Evolutionary conservation across 73 alveolate species (phyloP), one percentile per base, ranked within the genome.

Genomic region (Urostyla sp.): DNA sequence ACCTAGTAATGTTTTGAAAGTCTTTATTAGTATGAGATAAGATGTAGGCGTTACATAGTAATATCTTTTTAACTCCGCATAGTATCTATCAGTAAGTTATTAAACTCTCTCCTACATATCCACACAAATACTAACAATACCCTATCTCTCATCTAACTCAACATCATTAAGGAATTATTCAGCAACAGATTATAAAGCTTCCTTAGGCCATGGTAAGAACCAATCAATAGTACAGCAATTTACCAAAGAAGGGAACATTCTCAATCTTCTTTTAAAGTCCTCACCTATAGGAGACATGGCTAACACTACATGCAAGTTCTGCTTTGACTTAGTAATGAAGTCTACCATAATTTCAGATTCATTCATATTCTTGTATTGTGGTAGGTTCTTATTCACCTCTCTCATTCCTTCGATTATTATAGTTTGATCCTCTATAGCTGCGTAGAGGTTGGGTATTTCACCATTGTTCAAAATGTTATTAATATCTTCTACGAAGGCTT

Each of bases 251-350:
- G 99, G 99, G 98, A 97, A 95, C 99, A 95, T 97, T 51, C 99
- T 95, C 13, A 83, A 89, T 55, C 99, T 85, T 75, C 97, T 94
- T 54, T 95, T 95, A 82, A 97, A 97, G 72, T 88, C 93, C 80
- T 95, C 98, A 26, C 99, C 99, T 61, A 97, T 95, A 16, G 99
- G 99, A 2, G 99, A 94, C 96, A 97, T 85, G n/a, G 98, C 95
- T 45, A 97, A 49, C 59, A 95, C 94, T 21, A 94, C 92, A 86
- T 94, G 97, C 34, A 94, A 72, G 72, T 89, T 91, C 28, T 85
- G 69, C 80, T 80, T 81, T 26, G 90, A 94, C 60, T 93, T 86
- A 35, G 91, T 80, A 18, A 90, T 75, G 87, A 91, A 95, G 43
- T 55, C 84, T 1, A 49, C 50, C 73, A 84, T 48, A 1, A 72